Evolutionary conservation across 495 filamentous ascomycete genomes (phyloP), one percentile per base, ranked within the genome.

Genomic region (Tuber calosporum): DNA sequence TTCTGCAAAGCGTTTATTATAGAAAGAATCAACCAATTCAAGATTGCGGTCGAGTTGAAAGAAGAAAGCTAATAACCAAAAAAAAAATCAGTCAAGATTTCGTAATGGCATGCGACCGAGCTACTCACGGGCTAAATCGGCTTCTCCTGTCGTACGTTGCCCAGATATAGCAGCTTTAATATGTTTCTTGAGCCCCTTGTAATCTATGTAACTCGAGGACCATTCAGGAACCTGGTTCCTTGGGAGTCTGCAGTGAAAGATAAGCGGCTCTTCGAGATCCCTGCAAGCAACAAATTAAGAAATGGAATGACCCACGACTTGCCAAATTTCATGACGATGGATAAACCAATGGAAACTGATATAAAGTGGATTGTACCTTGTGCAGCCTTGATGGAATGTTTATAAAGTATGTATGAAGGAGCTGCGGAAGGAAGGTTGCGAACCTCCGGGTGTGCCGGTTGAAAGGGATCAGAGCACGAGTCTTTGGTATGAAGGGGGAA

Each of bases 181-280:
- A 66, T 96, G 87, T 85, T 95, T 94, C 85, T 99, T 99, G 81
- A 98, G 84, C 48, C 90, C 88, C 82, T 97, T 98, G 86, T 99
- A 99, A 82, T 96, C 90, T 84, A 99, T 96, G 80, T 99, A 99
- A 26, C 87, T 89, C 43, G 89, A 84, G 72, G 94, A 91, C 94
- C 94, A 99, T 84, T 99, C 95, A 17, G 95, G 95, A 72, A 98
- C 95, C 81, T 97, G 93, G 82, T 97, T 96, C 58, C 94, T 90
- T 19, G 93, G 86, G 69, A 99, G 87, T 84, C 90, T 93, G 81
- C 79, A 81, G 38, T 73, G 58, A 43, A 38, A 30, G 72, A 42
- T 78, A 62, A 78, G 75, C 41, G 36, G 42, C 72, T 41, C 36
- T 26, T 30, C 26, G 39, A 62, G 69, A 77, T 71, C 75, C 75